Base-by-base conservation (phyloP, 192 early-diverging fungal species). In the Jimgerdemannia flammicorona region DNA sequence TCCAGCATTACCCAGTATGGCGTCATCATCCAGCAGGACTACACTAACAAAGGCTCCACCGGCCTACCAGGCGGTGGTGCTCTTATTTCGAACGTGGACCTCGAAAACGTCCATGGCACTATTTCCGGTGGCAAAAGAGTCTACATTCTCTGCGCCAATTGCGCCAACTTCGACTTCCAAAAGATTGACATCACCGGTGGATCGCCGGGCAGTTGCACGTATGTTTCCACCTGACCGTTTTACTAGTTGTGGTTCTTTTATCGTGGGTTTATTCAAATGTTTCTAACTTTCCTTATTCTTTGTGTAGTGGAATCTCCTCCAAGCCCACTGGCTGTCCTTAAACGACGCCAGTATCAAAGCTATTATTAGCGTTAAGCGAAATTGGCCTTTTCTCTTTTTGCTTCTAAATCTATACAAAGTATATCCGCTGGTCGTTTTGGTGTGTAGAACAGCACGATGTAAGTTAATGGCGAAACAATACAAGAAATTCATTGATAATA, bases 21-120 rank as follows among this genome's bases (percentile, higher is more conserved):
- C 9, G 71, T 87, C 64, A 69, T 81, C 54, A 87, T 84, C 43
- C 73, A 80, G 40, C 86, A 87, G 19, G 81, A 87, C 68, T 87
- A 84, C 72, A 75, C 72, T 63, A 84, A 84, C 54, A 79, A 74
- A 40, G 72, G 79, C 7, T 70, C 78, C 42, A 78, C 81, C 59
- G 78, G 79, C 49, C 76, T 75, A 17, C 77, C 75, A 6, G 77
- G 74, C 17, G 77, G 78, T 65, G 81, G 75, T 70, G 64, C 83
- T 9, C 75, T 75, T 10, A 87, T 87, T 73, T 77, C 79, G 8
- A 77, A 76, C 67, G 74, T 87, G 41, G 81, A 70, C 29, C 63
- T 81, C 43, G 71, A 74, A 64, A 83, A 85, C 59, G 70, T 85
- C 17, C 77, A 81, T 42, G 84, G 84, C 41, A 76, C 44, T 44